A percentile compares a stretch with the other conserved stretches of the same genome.
These are phyloP conservation scores for Naganishia antarctica DNA, from an alignment of 768 basidiomycete species.

Conservation along the genomic window DNA sequence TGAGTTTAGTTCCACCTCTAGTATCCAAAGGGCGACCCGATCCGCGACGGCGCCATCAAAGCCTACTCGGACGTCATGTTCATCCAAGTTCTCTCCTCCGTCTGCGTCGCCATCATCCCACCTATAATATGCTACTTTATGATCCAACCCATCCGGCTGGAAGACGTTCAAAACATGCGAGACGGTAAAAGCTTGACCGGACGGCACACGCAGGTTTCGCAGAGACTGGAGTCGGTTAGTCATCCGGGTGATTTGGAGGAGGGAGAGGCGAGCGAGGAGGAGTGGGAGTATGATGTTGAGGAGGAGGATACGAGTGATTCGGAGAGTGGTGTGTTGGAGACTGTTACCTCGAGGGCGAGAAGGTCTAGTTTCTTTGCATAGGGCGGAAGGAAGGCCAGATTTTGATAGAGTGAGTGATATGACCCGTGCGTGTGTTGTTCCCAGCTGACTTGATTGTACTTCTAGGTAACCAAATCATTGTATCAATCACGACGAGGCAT, in stretches of 20 bases:
- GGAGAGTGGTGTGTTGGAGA: slow-evolving; percentile 9
- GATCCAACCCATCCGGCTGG: slow-evolving; percentile 65
- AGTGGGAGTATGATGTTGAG: slow-evolving; percentile 11
- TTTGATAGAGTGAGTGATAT: neutral
- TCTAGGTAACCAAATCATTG: neutral
- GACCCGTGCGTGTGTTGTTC: neutral
- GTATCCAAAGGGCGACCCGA: slow-evolving; percentile 54
- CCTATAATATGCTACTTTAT: slow-evolving; percentile 60
- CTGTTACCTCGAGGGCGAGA: slow-evolving; percentile 4
- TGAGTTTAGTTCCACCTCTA: slow-evolving; percentile 37
- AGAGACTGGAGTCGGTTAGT: neutral
- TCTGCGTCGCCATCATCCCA: slow-evolving; percentile 57
- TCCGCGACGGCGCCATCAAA: slow-evolving; percentile 61
- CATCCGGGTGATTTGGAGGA: neutral
- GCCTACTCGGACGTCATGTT: slow-evolving; percentile 53
- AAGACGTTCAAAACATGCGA: slow-evolving; percentile 66
- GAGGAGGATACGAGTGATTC: slow-evolving; percentile 9
- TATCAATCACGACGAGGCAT: no score
- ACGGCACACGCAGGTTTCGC: slow-evolving; percentile 28
- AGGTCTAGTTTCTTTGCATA: slow-evolving; percentile 19
- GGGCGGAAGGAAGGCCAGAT: neutral
- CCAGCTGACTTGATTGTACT: neutral
- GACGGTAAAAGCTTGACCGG: slow-evolving; percentile 52
- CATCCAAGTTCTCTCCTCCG: slow-evolving; percentile 51
- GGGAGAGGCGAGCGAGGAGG: slow-evolving; percentile 15